phyloP scores from a whole-genome alignment of 2,329 filamentous ascomycete species.

The Penicillium freii region DNA sequence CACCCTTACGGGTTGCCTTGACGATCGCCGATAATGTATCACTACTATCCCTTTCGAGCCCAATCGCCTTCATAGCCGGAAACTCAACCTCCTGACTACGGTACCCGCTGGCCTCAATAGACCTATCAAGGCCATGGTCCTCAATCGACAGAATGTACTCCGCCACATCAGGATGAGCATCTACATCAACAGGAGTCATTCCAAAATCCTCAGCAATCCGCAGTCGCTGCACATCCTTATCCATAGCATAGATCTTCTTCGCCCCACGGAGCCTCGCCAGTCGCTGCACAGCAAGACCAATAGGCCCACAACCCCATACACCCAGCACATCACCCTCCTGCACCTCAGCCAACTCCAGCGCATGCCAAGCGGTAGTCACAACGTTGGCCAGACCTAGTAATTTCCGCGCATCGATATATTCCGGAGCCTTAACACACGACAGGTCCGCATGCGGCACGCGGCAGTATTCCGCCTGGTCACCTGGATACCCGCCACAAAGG shows the following conservation, averaged over 20 bases:
- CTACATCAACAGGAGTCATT: conserved; percentile 30
- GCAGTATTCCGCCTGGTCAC: conserved; percentile 39
- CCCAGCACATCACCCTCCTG: conserved; percentile 30
- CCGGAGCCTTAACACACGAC: conserved; percentile 29
- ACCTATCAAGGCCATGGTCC: conserved; percentile 30
- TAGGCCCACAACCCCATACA: conserved; percentile 35
- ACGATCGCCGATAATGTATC: conserved; percentile 31
- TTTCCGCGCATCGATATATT: conserved; percentile 28
- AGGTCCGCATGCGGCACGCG: conserved; percentile 38
- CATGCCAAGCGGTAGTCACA: conserved; percentile 35
- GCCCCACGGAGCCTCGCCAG: conserved; percentile 32
- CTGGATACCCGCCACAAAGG: conserved; percentile 36
- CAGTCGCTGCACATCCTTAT: conserved; percentile 32
- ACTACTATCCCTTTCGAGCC: conserved; percentile 27
- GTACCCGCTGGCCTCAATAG: conserved; percentile 34
- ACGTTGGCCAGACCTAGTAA: conserved; percentile 34
- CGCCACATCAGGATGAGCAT: conserved; percentile 24
- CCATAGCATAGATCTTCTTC: conserved; percentile 34
- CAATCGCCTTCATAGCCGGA: conserved; percentile 20
- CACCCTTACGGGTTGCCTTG: conserved; percentile 32
- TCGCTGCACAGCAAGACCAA: conserved; percentile 32
- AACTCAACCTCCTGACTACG: conserved; percentile 24
- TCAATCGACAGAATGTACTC: conserved; percentile 33
- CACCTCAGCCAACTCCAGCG: conserved; percentile 33
- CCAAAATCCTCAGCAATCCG: conserved; percentile 30